Conservation (phyloP, 2,329 filamentous ascomycete genomes). For the Xylariaceae sp. region DNA sequence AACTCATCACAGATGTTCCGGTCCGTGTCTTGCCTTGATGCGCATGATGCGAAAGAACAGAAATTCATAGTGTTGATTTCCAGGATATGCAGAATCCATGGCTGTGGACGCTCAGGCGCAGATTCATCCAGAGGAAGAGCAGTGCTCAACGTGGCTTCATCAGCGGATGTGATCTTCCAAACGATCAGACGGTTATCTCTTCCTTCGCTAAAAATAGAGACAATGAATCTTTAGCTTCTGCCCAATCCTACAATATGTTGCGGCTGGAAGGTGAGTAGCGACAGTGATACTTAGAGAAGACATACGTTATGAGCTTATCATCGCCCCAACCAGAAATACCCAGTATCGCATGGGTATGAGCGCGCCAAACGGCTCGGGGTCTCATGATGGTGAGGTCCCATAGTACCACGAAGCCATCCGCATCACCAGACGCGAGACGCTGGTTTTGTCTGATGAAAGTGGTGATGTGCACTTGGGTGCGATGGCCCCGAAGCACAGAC, state of each 20-base stretch:
- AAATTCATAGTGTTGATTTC: constrained; percentile 95
- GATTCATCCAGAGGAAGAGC: constrained; percentile 72
- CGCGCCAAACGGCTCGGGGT: constrained; percentile 83
- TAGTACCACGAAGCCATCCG: constrained; percentile 84
- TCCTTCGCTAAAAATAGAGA: constrained; percentile 70
- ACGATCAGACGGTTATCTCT: constrained; percentile 86
- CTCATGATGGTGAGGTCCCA: constrained; percentile 88
- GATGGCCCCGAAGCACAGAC: constrained; percentile 83
- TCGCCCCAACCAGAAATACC: constrained; percentile 73
- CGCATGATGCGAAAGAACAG: constrained; percentile 77
- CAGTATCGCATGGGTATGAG: constrained; percentile 79
- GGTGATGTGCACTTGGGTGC: constrained; percentile 78
- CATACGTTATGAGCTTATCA: constrained; percentile 84
- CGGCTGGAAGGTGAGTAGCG: background rate
- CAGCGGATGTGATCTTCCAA: constrained; percentile 73
- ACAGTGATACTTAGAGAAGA: constrained; percentile 35
- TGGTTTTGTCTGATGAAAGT: constrained; percentile 75
- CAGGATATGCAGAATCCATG: constrained; percentile 85
- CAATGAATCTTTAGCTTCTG: constrained; percentile 10
- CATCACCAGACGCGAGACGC: constrained; percentile 84
- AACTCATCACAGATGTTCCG: constrained; percentile 50
- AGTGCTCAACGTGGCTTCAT: constrained; percentile 71
- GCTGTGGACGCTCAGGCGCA: constrained; percentile 61
- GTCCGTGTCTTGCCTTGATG: constrained; percentile 43
- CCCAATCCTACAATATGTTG: background rate